Evolutionary conservation across 148 eudicot species (phyloP).

Genomic region (Bassia scoparia): DNA sequence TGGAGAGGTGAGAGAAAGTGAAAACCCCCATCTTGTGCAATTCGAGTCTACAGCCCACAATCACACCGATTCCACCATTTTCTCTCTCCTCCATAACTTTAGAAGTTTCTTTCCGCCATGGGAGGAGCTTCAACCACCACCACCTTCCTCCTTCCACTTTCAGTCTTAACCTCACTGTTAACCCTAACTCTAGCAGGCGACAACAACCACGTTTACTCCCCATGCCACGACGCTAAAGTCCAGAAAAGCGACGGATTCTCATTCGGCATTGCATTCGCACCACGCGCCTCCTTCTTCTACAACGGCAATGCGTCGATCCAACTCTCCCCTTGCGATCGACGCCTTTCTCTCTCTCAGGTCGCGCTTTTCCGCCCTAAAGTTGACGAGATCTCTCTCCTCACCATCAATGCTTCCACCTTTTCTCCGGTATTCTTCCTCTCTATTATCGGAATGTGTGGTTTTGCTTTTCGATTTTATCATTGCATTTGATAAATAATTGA

Average conservation of each 20-base stretch:
- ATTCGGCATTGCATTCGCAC: slow-evolving; percentile 53
- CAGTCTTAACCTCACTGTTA: too few relatives aligned
- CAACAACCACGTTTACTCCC: slow-evolving; percentile 49
- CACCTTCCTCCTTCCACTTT: slow-evolving; percentile 7
- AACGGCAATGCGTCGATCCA: slow-evolving; percentile 36
- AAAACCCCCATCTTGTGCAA: too few relatives aligned
- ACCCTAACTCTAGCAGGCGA: slow-evolving; percentile 26
- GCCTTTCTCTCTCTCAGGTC: slow-evolving; percentile 56
- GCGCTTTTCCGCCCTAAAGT: slow-evolving; percentile 72
- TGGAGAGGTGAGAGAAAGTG: too few relatives aligned
- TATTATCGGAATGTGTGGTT: slow-evolving; percentile 11
- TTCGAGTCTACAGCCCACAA: too few relatives aligned
- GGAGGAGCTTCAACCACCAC: slow-evolving; percentile 25
- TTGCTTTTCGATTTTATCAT: background rate
- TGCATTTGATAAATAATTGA: background rate
- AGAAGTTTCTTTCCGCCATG: slow-evolving; percentile 27
- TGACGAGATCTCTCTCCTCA: slow-evolving; percentile 75
- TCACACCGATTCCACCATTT: background rate
- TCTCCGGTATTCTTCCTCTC: slow-evolving; percentile 43
- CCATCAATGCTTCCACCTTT: slow-evolving; percentile 50
- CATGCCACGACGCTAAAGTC: slow-evolving; percentile 51
- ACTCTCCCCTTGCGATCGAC: slow-evolving; percentile 59
- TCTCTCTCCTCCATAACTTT: background rate
- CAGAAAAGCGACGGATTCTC: slow-evolving; percentile 59
- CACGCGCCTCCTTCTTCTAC: slow-evolving; percentile 36